These are phyloP conservation scores for Austroboletus festivus DNA, from an alignment of 768 basidiomycete genomes.

Conservation along the genomic window DNA sequence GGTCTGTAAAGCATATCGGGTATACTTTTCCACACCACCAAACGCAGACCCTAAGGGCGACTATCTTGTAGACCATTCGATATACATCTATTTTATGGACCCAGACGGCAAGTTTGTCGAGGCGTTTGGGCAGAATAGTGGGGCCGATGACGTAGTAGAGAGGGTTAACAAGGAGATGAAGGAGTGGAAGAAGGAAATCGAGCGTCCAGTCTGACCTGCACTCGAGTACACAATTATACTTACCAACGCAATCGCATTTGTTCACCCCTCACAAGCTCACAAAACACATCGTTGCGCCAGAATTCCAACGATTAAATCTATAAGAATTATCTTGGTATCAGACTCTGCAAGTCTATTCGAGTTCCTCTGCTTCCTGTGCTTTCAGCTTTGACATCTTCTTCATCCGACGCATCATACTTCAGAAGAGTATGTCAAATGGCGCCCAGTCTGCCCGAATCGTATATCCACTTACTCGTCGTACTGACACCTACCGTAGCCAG, in stretches of 20 bases:
- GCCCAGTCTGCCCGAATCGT: not conserved
- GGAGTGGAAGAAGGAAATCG: constrained; percentile 39
- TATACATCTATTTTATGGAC: constrained; percentile 98
- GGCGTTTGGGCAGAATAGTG: constrained; percentile 86
- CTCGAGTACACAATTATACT: constrained; percentile 1
- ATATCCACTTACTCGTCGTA: constrained; percentile 78
- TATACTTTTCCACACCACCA: constrained; percentile 96
- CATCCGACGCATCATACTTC: constrained; percentile 86
- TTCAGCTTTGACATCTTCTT: constrained; percentile 77
- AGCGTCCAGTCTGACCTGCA: constrained; percentile 27
- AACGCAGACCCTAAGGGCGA: constrained; percentile 84
- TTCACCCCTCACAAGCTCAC: constrained; percentile 17
- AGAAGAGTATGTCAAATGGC: not conserved
- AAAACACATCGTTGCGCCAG: constrained; percentile 1
- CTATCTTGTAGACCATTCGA: constrained; percentile 95
- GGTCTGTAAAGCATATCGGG: constrained; percentile 92
- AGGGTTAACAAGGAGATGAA: constrained; percentile 54
- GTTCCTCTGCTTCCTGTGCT: constrained; percentile 40
- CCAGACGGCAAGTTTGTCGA: constrained; percentile 92
- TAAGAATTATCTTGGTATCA: constrained; percentile 13
- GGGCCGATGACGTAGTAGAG: constrained; percentile 62
- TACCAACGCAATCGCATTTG: constrained; percentile 12
- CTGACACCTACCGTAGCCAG: constrained; percentile 69
- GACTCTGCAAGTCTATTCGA: constrained; percentile 24
- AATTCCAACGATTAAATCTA: too few relatives aligned